These are phyloP conservation scores for Euphrasia confusa DNA, from an alignment of 257 asterid genomes.

Conservation along the genomic window DNA sequence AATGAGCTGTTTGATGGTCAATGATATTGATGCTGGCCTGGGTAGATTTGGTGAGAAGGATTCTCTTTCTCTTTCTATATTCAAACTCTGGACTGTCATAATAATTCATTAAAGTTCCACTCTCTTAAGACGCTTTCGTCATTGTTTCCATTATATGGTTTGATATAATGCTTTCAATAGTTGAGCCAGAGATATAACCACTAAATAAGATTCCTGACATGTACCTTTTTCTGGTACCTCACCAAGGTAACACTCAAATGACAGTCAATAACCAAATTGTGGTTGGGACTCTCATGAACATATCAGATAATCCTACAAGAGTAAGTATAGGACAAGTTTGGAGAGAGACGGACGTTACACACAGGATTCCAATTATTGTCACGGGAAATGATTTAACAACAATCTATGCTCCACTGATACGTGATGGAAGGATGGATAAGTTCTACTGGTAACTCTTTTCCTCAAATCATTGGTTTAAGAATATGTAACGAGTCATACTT, in stretches of 20 bases:
- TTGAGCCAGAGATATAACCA: conserved; percentile 10
- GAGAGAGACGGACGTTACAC: conserved; percentile 68
- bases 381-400: conserved; percentile 87
- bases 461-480: not conserved
- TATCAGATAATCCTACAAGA: conserved; percentile 86
- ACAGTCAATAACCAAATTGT: conserved; percentile 97
- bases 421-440: conserved; percentile 98
- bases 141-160: not conserved
- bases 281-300: conserved; percentile 85
- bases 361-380: conserved; percentile 77
- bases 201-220: conserved; percentile 23
- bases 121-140: not conserved
- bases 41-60: conserved; percentile 84
- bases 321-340: conserved; percentile 92
- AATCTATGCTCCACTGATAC: conserved; percentile 81
- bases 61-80: conserved; percentile 5
- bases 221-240: conserved; percentile 22
- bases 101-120: conserved; percentile 1
- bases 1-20: conserved; percentile 93
- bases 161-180: not conserved
- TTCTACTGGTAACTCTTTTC: conserved; percentile 60
- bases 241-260: conserved; percentile 75
- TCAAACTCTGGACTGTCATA: conserved; percentile 7
- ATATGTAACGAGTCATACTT: conserved; percentile 12
- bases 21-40: conserved; percentile 94